phyloP scores from a whole-genome alignment of 2,329 filamentous ascomycete genomes.

The Neoascochyta sp. region DNA sequence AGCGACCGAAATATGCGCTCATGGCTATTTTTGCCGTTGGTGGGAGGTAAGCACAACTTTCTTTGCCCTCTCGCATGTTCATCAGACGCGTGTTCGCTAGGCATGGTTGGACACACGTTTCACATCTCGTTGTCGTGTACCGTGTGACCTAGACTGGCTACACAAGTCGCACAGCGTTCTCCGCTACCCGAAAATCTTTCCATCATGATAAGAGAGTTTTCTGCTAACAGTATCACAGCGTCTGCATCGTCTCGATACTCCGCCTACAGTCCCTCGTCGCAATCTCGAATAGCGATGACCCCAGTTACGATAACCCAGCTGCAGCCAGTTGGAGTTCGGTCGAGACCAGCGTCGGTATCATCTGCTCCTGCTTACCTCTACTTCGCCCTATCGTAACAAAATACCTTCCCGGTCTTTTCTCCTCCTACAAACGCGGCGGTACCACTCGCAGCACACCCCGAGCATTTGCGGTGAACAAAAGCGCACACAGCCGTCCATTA shows the following conservation, averaged over 20 bases:
- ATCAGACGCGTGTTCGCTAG: too few species aligned
- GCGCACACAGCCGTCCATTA: slow-evolving; percentile 5
- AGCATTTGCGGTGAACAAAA: slow-evolving; percentile 12
- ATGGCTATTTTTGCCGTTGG: slow-evolving; percentile 40
- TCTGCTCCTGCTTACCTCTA: slow-evolving; percentile 33
- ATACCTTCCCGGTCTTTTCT: slow-evolving; percentile 21
- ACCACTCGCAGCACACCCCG: slow-evolving; percentile 7
- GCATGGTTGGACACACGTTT: too few species aligned
- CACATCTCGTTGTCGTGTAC: not conserved
- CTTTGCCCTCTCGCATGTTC: not conserved
- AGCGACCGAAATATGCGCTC: slow-evolving; percentile 36
- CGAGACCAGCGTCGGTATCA: slow-evolving; percentile 32
- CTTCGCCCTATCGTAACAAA: slow-evolving; percentile 26
- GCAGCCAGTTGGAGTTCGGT: slow-evolving; percentile 31
- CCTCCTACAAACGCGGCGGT: slow-evolving; percentile 13
- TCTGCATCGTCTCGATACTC: slow-evolving; percentile 35
- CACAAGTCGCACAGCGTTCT: not conserved
- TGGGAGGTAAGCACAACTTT: slow-evolving; percentile 35
- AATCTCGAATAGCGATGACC: slow-evolving; percentile 28
- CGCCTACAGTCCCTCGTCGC: slow-evolving; percentile 32
- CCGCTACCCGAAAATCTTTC: too few species aligned
- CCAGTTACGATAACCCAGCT: slow-evolving; percentile 32
- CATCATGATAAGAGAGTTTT: too few species aligned
- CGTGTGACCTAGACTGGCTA: too few species aligned
- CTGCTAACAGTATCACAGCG: slow-evolving; percentile 19